A percentile compares a stretch with the other conserved stretches of the same genome.
These are phyloP conservation scores for Begonia loranthoides DNA, from an alignment of 306 rosid species.

Conservation along the genomic window DNA sequence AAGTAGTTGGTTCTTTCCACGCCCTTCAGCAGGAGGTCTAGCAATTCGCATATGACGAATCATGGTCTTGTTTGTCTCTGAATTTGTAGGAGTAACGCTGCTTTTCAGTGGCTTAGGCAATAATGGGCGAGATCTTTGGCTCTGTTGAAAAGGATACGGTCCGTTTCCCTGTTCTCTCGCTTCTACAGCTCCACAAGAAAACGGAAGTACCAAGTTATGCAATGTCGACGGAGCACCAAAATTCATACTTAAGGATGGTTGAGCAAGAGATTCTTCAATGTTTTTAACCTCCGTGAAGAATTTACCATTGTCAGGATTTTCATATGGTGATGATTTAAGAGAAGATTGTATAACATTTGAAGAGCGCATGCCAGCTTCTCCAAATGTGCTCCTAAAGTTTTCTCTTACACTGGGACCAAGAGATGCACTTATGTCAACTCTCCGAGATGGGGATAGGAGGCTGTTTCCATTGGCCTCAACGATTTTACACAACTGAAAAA, in stretches of 20 bases:
- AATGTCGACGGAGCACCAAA: conserved; percentile 50
- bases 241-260: conserved; percentile 62
- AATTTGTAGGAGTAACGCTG: conserved; percentile 16
- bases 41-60: conserved; percentile 51
- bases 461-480: conserved; percentile 66
- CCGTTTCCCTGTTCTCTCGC: conserved; percentile 46
- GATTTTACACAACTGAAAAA: conserved; percentile 65
- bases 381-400: conserved; percentile 19
- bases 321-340: conserved; percentile 35
- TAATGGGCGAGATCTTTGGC: conserved; percentile 57
- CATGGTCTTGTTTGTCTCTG: conserved; percentile 36
- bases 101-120: conserved; percentile 56
- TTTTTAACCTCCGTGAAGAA: conserved; percentile 41
- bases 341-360: conserved; percentile 36
- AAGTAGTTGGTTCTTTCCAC: conserved; percentile 88
- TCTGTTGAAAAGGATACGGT: conserved; percentile 44
- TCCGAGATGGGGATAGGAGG: conserved; percentile 33
- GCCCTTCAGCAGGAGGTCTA: conserved; percentile 89
- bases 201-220: conserved; percentile 31
- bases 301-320: conserved; percentile 38
- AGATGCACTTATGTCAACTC: conserved; percentile 25
- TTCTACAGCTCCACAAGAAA: conserved; percentile 36
- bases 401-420: conserved; percentile 31
- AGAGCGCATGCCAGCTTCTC: conserved; percentile 38
- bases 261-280: conserved; percentile 26